phyloP scores from a whole-genome alignment of 2,329 filamentous ascomycete species.

The Macrophomina pseudophaseolina region DNA sequence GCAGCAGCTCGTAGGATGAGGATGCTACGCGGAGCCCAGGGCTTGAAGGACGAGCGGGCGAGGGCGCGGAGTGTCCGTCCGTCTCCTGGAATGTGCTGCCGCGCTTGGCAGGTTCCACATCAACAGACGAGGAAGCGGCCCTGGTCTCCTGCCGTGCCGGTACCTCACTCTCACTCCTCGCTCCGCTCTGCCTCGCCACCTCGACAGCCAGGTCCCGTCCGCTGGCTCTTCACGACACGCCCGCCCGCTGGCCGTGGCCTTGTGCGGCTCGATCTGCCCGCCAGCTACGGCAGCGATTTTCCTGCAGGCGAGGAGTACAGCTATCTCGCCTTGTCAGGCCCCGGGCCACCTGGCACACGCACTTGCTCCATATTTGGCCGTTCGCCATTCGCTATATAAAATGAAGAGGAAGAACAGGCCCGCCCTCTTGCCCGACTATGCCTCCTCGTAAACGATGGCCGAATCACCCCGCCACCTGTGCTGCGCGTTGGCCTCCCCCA shows the following conservation, averaged over 20 bases:
- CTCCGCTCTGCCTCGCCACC: neutral
- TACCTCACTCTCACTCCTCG: neutral
- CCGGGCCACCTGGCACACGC: no score
- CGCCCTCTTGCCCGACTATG: no score
- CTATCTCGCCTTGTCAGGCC: neutral
- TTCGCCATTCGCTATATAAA: no score
- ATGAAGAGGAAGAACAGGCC: no score
- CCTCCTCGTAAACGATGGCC: no score
- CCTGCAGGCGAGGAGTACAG: neutral
- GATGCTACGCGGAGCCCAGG: neutral
- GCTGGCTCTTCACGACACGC: no score
- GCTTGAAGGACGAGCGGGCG: neutral
- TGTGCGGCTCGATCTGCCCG: neutral
- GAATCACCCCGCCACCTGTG: neutral
- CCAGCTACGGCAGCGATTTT: neutral
- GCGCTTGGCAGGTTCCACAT: constrained; percentile 16
- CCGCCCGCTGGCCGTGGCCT: no score
- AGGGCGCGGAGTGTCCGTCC: neutral
- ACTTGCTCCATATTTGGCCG: no score
- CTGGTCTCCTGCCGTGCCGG: no score
- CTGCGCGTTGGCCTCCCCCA: neutral
- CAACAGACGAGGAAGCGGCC: constrained; percentile 3
- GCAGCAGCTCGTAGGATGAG: neutral
- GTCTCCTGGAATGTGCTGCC: neutral
- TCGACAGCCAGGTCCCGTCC: neutral